Base-by-base conservation (phyloP, 2,329 filamentous ascomycete genomes). In the Neophaeococcomyces mojaviensis region DNA sequence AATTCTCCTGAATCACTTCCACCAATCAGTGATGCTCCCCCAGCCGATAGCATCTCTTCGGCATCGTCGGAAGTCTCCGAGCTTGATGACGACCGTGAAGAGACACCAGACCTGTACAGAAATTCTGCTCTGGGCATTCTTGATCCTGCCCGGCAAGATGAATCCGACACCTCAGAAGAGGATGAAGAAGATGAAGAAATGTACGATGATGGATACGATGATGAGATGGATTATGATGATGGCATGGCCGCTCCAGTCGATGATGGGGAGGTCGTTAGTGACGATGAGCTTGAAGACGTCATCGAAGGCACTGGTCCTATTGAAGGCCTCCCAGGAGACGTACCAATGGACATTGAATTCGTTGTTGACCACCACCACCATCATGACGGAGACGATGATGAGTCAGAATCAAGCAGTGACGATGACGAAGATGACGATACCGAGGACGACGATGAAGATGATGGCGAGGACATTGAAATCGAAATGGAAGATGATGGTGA, bases 81-180 rank as follows among this genome's bases (percentile, higher is more conserved):
- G 52, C 72, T 88, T 41, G 86, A 89, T 33, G 86, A 89, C 50
- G 83, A 87, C 46, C 82, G 88, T 36, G 88, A 95, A 64, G 92
- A 97, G 63, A 98, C 94, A 4, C 92, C 94, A 24, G 92, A 98
- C 67, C 76, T 98, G 16, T 97, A 96, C 70, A 85, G 94, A 44
- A 95, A 97, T 64, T 97, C 92, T 2, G 88, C 94, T 1, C 73
- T 98, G 18, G 90, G 92, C 40, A 94, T 97, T 81, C 82, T 96
- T 44, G 92, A 97, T 63, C 83, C 86, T 54, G 79, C 82, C 40
- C 79, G 84, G 48, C 84, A 88, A 49, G 83, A 86, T 50, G 87
- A 90, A 52, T 88, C 87, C 40, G 88, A 86, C 28, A 85, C 87
- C 26, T 82, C 81, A 51, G 72, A 70, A 10, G 64, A 63, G 37